A percentile compares a stretch with the other conserved stretches of the same genome.
These are phyloP conservation scores for Peziza echinospora DNA, from an alignment of 495 filamentous ascomycete species.

Conservation along the genomic window DNA sequence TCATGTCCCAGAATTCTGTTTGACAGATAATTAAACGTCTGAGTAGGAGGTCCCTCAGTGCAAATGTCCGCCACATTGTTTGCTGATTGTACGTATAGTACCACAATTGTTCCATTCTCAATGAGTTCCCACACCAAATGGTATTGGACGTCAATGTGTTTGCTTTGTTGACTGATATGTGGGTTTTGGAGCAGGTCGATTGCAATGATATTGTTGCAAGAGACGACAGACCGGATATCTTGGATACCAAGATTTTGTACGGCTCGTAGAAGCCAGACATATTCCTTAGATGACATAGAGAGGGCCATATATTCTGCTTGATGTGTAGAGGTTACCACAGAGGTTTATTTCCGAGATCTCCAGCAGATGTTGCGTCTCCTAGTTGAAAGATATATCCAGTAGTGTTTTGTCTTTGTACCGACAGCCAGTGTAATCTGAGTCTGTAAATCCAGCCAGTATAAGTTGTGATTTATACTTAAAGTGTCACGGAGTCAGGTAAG, in stretches of 20 bases:
- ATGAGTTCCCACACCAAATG: not conserved
- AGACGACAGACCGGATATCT: not conserved
- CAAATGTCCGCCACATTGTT: slow-evolving; percentile 3
- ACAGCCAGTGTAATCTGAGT: not conserved
- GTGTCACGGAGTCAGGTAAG: too few species aligned
- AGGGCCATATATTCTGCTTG: slow-evolving; percentile 4
- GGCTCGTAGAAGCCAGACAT: not conserved
- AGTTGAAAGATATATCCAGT: slow-evolving; percentile 3
- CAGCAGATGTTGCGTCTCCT: not conserved
- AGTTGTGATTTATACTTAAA: not conserved
- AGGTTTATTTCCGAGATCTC: not conserved
- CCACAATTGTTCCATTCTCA: not conserved
- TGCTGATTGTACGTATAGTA: not conserved
- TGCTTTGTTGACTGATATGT: not conserved
- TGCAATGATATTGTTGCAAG: not conserved
- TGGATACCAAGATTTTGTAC: not conserved
- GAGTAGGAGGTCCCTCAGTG: too few species aligned
- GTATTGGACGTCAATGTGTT: slow-evolving; percentile 5
- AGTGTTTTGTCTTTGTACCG: not conserved
- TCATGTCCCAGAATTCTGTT: too few species aligned
- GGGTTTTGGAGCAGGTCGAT: slow-evolving; percentile 1
- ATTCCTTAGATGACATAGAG: not conserved
- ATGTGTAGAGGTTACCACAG: not conserved
- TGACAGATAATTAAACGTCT: too few species aligned
- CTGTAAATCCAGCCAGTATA: not conserved